phyloP scores from a whole-genome alignment of 345 rosid genomes.

The Brassica incana region DNA sequence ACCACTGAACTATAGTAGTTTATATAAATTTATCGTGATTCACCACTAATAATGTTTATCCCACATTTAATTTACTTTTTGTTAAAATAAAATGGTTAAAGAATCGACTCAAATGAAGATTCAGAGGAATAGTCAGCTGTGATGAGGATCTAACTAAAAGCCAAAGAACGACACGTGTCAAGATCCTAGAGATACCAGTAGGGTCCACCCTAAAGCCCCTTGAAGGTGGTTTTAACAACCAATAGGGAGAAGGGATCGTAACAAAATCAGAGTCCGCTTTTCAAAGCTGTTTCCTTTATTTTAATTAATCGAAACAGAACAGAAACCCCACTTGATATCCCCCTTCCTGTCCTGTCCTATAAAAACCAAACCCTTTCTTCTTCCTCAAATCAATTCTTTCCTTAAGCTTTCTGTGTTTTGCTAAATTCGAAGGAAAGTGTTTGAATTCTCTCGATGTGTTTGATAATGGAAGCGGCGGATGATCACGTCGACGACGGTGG shows the following conservation, averaged over 20 bases:
- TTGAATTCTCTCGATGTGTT: conserved; percentile 33
- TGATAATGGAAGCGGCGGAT: conserved; percentile 38
- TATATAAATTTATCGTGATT: neutral
- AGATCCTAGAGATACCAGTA: conserved; percentile 12
- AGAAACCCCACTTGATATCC: conserved; percentile 18
- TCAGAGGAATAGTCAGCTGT: neutral
- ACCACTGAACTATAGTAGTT: neutral
- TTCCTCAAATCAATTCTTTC: neutral
- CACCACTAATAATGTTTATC: neutral
- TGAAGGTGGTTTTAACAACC: neutral
- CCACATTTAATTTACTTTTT: neutral
- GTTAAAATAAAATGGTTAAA: neutral
- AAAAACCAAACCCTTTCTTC: neutral
- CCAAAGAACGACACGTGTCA: conserved; percentile 13
- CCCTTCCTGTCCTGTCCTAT: neutral
- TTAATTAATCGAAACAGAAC: neutral
- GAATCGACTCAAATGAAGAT: neutral
- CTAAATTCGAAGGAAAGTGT: too few species aligned
- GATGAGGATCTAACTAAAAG: neutral
- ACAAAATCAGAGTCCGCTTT: conserved; percentile 29
- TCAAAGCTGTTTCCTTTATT: conserved; percentile 31
- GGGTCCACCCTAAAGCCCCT: conserved; percentile 16
- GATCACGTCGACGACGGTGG: conserved; percentile 22
- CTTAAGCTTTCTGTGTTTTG: neutral
- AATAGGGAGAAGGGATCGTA: conserved; percentile 13